Base-by-base conservation (phyloP, 768 basidiomycete genomes). In the Macrolepiota fuliginosa region DNA sequence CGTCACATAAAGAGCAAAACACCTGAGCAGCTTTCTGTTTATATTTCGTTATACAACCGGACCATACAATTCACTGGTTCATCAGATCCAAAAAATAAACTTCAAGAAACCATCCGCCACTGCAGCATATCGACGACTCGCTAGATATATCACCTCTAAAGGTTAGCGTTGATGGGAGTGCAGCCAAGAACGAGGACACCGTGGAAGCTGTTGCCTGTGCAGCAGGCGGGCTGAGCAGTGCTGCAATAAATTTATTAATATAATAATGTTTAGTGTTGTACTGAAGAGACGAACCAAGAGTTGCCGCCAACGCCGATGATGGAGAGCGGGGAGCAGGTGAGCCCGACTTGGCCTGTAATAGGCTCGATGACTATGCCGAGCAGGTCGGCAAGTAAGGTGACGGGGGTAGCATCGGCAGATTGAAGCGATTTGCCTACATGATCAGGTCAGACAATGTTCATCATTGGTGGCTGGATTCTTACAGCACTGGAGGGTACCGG, bases 161-260 rank as follows among this genome's bases (percentile, higher is more conserved):
- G 62, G 61, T 66, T 67, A 59, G 70, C 36, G 61, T 72, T 71
- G 62, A 73, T 62, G 55, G 72, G 72, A 47, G 54, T 64, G 69
- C 72, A 75, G 37, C 72, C 73, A 45, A 73, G 59, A 25, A 66
- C 65, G 53, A 74, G 58, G 62, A 75, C 51, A n/a, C 72, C 74
- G 51, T 66, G 66, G 66, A 72, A 73, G 61, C 46, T 62, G 58
- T 72, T 71, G 42, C 64, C 59, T 25, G 67, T 66, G 72, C 72
- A 75, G 67, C 73, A 74, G 46, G 72, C 72, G 27, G 71, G 67
- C 51, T 74, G 70, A 15, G 65, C 64, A 46, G 61, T 45, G 67
- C 70, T 66, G 57, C 5, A 51, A 42, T 27, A 62, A 4, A 15
- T 2, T 9, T 42, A 12, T 52, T 17, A 63, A 32, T 24, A 32